Conservation (phyloP, 495 filamentous ascomycete genomes). For the Talaromyces wortmannii region DNA sequence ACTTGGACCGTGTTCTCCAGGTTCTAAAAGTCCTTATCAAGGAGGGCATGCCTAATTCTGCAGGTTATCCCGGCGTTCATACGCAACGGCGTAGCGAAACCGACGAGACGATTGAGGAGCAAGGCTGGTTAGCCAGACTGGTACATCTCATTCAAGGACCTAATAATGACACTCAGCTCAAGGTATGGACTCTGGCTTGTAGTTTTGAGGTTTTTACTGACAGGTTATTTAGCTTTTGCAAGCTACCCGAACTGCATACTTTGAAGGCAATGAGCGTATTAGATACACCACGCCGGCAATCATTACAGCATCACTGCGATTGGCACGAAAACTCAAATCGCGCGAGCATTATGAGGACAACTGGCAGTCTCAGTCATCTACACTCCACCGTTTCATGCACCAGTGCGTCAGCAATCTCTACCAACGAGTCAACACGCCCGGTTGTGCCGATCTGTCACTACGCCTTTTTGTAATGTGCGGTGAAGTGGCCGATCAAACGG, state of each 20-base stretch:
- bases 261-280: slow-evolving; percentile 90
- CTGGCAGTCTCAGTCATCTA: slow-evolving; percentile 82
- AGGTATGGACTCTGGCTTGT: slow-evolving; percentile 33
- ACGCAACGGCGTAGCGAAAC: slow-evolving; percentile 64
- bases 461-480: slow-evolving; percentile 87
- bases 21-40: slow-evolving; percentile 85
- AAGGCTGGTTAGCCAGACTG: slow-evolving; percentile 90
- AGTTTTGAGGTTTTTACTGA: slow-evolving; percentile 15
- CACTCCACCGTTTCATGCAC: slow-evolving; percentile 94
- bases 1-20: slow-evolving; percentile 85
- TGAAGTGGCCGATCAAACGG: slow-evolving; percentile 86
- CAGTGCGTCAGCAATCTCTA: slow-evolving; percentile 81
- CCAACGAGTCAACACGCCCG: slow-evolving; percentile 66
- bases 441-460: slow-evolving; percentile 77
- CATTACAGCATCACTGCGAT: slow-evolving; percentile 81
- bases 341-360: slow-evolving; percentile 94
- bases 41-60: slow-evolving; percentile 79
- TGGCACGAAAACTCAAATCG: slow-evolving; percentile 82
- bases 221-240: slow-evolving; percentile 62
- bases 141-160: slow-evolving; percentile 78
- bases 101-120: slow-evolving; percentile 94
- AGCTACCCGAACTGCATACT: slow-evolving; percentile 77
- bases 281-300: slow-evolving; percentile 92
- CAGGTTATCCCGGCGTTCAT: slow-evolving; percentile 74
- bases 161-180: slow-evolving; percentile 89